Evolutionary conservation across 2,329 filamentous ascomycete species (phyloP), one percentile per base, ranked within the genome.

Genomic region (Botrytis fabae): DNA sequence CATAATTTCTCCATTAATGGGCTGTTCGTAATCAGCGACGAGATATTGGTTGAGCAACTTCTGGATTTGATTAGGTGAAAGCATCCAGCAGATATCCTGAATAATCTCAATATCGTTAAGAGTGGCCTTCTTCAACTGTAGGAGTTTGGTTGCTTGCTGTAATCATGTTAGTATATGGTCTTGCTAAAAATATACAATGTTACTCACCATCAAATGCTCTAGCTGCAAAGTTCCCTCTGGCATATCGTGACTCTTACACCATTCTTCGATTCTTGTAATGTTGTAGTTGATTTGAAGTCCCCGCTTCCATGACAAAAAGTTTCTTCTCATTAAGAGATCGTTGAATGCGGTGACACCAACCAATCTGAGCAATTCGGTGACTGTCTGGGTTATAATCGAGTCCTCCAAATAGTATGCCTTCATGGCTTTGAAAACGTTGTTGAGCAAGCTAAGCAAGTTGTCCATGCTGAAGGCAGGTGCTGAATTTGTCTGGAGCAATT

Each of bases 231-330:
- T 99, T 72, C 96, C 96, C 83, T 99, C 95, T 1, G 96, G 96
- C 95, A 99, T 98, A 79, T 98, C 96, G 82, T 99, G 97, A 81
- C 95, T 97, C 90, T 99, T 99, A 85, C 96, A 99, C 96, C 96
- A 99, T 84, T 99, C 96, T 83, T 99, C 96, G 76, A 99, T 99
- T 73, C 96, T 90, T 38, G 96, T 99, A 82, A 99, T 99, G 85
- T 99, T 99, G 87, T 99, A 99, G 85, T 99, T 99, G 85, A 99
- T 99, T 83, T 99, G 96, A 71, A 99, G 89, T 79, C 96, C 96
- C 83, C 96, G 94, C 87, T 99, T 99, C 96, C 96, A 99, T 0
- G 95, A 98, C 73, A 99, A 89, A 89, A 99, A 99, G 84, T 98
- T 98, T 79, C 96, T 90, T 79, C 96, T 91, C 95, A 99, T 98